Percentiles rank a stretch among this genome's conserved stretches.
phyloP scores from a whole-genome alignment of 2,329 filamentous ascomycete species.

The Aphanoascus verrucosus region DNA sequence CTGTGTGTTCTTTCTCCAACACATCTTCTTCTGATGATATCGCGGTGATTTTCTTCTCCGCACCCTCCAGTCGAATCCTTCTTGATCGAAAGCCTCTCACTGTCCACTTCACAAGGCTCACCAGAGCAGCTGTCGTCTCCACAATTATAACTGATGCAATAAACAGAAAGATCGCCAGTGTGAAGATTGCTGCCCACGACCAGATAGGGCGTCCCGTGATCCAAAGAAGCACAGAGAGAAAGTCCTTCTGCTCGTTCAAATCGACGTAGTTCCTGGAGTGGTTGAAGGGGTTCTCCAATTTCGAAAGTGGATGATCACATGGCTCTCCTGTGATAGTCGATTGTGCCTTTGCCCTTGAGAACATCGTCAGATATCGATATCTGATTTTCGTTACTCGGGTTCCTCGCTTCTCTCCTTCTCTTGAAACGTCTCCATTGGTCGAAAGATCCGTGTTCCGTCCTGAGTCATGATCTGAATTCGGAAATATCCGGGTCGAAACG shows the following conservation, averaged over 20 bases:
- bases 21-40: neutral
- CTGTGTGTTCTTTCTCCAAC: neutral
- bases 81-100: neutral
- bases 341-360: neutral
- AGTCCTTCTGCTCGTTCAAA: neutral
- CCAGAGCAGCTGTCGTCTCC: conserved; percentile 4
- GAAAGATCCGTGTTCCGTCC: neutral
- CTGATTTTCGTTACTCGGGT: neutral
- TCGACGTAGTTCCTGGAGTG: neutral
- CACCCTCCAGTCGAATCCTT: conserved; percentile 4
- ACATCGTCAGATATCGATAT: conserved; percentile 3
- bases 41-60: conserved; percentile 1
- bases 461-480: neutral
- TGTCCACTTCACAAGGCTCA: neutral
- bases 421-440: neutral
- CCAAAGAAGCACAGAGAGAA: neutral
- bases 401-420: neutral
- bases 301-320: neutral
- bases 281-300: neutral
- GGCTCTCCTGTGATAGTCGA: neutral
- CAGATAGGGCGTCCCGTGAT: conserved; percentile 10
- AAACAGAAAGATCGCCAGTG: conserved; percentile 9
- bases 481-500: neutral
- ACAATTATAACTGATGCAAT: conserved; percentile 14
- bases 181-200: conserved; percentile 1